These are phyloP conservation scores for Penstemon eatonii DNA, from an alignment of 257 asterid genomes.

Conservation along the genomic window DNA sequence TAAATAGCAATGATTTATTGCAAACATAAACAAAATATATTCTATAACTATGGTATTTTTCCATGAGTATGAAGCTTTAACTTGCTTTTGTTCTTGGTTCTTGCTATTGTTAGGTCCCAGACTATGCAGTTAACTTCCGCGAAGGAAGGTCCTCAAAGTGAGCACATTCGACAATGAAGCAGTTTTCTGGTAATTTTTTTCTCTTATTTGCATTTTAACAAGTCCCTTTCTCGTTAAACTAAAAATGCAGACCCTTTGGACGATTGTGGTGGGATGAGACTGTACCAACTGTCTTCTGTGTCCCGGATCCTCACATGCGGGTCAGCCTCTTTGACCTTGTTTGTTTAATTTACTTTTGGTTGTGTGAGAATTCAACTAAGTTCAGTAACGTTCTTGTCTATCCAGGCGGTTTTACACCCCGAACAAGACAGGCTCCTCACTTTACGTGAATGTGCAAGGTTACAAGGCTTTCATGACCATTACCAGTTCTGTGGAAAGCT, in stretches of 20 bases:
- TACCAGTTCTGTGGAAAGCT: conserved; percentile 46
- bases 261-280: conserved; percentile 63
- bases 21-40: conserved; percentile 1
- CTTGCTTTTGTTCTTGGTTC: conserved; percentile 25
- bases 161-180: conserved; percentile 23
- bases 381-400: neutral
- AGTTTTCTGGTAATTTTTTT: neutral
- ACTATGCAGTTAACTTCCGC: conserved; percentile 39
- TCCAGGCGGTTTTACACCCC: conserved; percentile 48
- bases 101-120: conserved; percentile 41
- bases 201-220: conserved; percentile 13
- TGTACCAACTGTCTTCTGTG: conserved; percentile 45
- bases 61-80: conserved; percentile 3
- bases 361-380: conserved; percentile 5
- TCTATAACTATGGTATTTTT: neutral
- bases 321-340: conserved; percentile 31
- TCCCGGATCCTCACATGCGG: conserved; percentile 40
- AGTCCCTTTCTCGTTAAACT: conserved; percentile 11
- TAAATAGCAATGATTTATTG: conserved; percentile 1
- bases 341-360: neutral
- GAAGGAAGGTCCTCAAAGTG: conserved; percentile 43
- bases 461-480: conserved; percentile 57
- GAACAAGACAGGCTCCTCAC: conserved; percentile 58
- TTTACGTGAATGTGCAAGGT: conserved; percentile 52
- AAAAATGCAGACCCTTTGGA: conserved; percentile 45